A percentile compares a stretch with the other conserved stretches of the same genome.
These are phyloP conservation scores for Taiozyma sp. DNA, from an alignment of 1,139 yeast genomes.

Conservation along the genomic window DNA sequence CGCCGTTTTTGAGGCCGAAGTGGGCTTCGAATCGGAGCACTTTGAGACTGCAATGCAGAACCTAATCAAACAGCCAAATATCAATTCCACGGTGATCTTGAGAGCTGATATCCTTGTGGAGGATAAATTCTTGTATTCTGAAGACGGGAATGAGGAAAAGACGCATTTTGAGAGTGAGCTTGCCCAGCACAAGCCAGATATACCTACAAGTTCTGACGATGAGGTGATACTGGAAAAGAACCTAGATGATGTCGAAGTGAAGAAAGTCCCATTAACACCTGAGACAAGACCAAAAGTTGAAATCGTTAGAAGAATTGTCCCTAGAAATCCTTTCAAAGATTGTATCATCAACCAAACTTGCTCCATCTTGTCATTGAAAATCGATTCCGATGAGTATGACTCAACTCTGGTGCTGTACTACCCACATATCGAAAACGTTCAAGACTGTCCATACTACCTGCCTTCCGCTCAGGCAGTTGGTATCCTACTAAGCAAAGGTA, in stretches of 20 bases:
- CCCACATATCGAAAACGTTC: conserved; percentile 61
- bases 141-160: conserved; percentile 13
- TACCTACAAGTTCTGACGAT: conserved; percentile 20
- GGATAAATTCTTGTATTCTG: conserved; percentile 33
- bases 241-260: conserved; percentile 50
- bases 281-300: conserved; percentile 39
- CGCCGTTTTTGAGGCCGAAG: conserved; percentile 37
- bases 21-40: conserved; percentile 39
- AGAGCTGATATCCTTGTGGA: conserved; percentile 80
- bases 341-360: conserved; percentile 83
- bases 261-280: conserved; percentile 38
- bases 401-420: conserved; percentile 61
- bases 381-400: conserved; percentile 25
- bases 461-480: conserved; percentile 86
- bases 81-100: conserved; percentile 85
- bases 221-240: conserved; percentile 38
- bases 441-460: conserved; percentile 77
- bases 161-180: conserved; percentile 28
- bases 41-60: conserved; percentile 76
- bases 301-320: conserved; percentile 74
- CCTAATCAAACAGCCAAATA: conserved; percentile 79
- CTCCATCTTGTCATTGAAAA: conserved; percentile 36
- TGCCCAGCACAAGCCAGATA: conserved; percentile 28
- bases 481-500: conserved; percentile 36
- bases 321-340: conserved; percentile 86